Conservation (phyloP, 768 basidiomycete genomes). For the Amanita muscaria region DNA sequence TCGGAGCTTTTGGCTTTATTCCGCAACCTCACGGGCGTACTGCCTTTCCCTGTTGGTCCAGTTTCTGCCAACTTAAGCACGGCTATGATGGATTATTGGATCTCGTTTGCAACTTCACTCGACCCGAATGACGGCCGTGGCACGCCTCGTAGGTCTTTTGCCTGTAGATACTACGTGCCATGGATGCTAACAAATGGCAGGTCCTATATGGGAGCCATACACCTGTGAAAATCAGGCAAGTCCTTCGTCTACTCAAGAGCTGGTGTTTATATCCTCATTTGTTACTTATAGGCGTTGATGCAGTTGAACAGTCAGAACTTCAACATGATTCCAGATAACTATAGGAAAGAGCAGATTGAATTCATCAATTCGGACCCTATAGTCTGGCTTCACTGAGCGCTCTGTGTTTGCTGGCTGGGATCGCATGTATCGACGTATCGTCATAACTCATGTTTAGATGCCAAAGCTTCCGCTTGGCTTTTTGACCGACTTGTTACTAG, state of each 20-base stretch:
- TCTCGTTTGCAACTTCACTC: no score
- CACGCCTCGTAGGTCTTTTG: conserved; percentile 29
- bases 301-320: conserved; percentile 27
- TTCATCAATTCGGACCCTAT: conserved; percentile 26
- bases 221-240: conserved; percentile 8
- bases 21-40: conserved; percentile 13
- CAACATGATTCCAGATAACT: conserved; percentile 28
- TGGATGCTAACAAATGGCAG: neutral
- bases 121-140: no score
- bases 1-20: conserved; percentile 25
- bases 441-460: no score
- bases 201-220: no score
- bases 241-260: neutral
- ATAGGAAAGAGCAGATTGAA: conserved; percentile 26
- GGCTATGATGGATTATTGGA: no score
- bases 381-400: conserved; percentile 8
- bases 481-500: no score
- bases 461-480: no score
- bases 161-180: conserved; percentile 25
- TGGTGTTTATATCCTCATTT: conserved; percentile 16
- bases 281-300: no score
- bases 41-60: no score
- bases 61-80: no score
- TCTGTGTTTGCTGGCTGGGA: no score
- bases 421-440: no score